These are phyloP conservation scores for Aspergillus neotritici DNA, from an alignment of 2,329 filamentous ascomycete genomes.

Conservation along the genomic window DNA sequence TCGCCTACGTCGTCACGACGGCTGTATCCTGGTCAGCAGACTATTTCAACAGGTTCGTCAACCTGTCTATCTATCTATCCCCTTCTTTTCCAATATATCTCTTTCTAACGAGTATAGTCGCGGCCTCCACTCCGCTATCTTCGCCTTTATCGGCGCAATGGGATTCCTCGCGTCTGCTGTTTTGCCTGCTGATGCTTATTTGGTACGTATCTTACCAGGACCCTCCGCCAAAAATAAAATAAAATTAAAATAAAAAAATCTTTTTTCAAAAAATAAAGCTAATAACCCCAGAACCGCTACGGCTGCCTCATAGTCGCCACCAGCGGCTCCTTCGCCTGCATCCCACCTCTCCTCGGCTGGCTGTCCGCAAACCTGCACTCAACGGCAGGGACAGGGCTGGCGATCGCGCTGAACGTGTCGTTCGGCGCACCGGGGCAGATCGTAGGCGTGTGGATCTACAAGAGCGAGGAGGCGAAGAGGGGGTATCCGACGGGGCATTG, in stretches of 20 bases:
- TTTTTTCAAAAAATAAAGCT: not conserved
- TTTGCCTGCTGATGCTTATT: conserved; percentile 56
- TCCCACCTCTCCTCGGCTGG: conserved; percentile 67
- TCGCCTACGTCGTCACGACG: conserved; percentile 51
- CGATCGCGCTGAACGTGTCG: conserved; percentile 65
- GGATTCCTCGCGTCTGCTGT: conserved; percentile 60
- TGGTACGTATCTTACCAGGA: conserved; percentile 21
- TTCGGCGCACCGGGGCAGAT: conserved; percentile 66
- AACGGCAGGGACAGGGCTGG: conserved; percentile 61
- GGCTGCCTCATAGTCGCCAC: conserved; percentile 64
- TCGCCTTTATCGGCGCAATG: conserved; percentile 48
- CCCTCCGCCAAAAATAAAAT: not conserved
- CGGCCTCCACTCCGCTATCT: conserved; percentile 47
- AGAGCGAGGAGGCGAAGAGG: conserved; percentile 51
- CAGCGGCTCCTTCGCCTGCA: conserved; percentile 61
- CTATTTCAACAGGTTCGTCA: conserved; percentile 34
- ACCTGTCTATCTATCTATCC: not conserved
- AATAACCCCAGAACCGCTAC: conserved; percentile 48
- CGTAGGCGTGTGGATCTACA: conserved; percentile 69
- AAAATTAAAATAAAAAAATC: not conserved
- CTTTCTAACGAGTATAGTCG: conserved; percentile 31
- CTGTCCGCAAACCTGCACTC: conserved; percentile 61
- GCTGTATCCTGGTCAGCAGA: conserved; percentile 57
- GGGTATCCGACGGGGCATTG: conserved; percentile 69
- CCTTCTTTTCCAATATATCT: not conserved